These are phyloP conservation scores for Massariosphaeria phaeospora DNA, from an alignment of 495 filamentous ascomycete species.

Conservation along the genomic window DNA sequence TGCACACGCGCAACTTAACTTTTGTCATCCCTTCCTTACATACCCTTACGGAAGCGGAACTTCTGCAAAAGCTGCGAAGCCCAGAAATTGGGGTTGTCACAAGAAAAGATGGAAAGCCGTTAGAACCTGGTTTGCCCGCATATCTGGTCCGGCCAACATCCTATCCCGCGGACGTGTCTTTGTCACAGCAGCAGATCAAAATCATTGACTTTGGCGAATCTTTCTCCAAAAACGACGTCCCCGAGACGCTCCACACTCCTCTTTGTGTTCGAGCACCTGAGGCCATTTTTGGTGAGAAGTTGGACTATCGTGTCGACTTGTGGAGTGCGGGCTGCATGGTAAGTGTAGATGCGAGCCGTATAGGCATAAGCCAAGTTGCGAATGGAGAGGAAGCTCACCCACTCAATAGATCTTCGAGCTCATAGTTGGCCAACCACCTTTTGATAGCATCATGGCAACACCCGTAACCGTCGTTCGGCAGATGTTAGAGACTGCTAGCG, in stretches of 20 bases:
- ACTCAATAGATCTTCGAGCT: neutral
- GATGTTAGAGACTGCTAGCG: neutral
- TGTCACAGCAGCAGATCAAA: neutral
- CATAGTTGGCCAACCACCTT: neutral
- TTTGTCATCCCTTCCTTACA: conserved; percentile 21
- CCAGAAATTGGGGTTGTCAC: conserved; percentile 40
- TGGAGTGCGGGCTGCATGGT: conserved; percentile 46
- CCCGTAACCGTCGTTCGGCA: neutral
- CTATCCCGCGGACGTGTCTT: neutral
- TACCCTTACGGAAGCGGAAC: conserved; percentile 32
- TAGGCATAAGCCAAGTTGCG: too few species aligned
- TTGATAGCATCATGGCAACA: conserved; percentile 1
- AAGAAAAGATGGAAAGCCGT: conserved; percentile 37
- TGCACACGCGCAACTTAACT: neutral
- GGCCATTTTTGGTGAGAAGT: conserved; percentile 41
- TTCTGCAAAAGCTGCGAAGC: conserved; percentile 40
- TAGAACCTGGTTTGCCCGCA: conserved; percentile 38
- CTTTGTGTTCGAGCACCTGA: conserved; percentile 42
- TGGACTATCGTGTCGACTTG: conserved; percentile 46
- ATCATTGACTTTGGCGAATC: conserved; percentile 48
- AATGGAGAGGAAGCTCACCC: neutral
- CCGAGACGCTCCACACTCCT: conserved; percentile 41
- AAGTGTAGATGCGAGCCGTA: conserved; percentile 11
- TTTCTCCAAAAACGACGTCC: conserved; percentile 35
- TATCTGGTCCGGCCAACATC: conserved; percentile 40